These are phyloP conservation scores for Lodderomyces margitis DNA, from an alignment of 1,139 yeast species.

Conservation along the genomic window DNA sequence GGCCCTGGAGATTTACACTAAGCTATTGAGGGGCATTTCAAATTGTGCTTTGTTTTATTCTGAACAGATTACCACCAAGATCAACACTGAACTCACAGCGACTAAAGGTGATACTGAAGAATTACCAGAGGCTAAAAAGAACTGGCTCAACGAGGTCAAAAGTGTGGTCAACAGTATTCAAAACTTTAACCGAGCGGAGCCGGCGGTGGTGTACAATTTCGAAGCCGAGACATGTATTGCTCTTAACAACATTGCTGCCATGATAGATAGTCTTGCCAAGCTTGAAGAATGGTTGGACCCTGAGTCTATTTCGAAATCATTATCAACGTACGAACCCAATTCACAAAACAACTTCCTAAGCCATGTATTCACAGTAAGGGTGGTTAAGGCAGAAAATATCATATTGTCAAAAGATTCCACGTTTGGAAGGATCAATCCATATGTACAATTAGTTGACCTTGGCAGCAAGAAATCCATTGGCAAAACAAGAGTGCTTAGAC, in stretches of 20 bases:
- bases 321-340: conserved; percentile 34
- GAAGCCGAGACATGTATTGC: conserved; percentile 69
- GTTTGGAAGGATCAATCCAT: conserved; percentile 54
- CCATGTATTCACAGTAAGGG: conserved; percentile 64
- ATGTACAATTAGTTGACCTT: conserved; percentile 67
- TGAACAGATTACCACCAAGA: conserved; percentile 40
- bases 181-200: conserved; percentile 23
- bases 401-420: conserved; percentile 32
- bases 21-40: conserved; percentile 59
- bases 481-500: conserved; percentile 64
- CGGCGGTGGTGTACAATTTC: conserved; percentile 61
- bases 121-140: conserved; percentile 14
- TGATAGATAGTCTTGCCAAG: conserved; percentile 55
- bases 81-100: conserved; percentile 46
- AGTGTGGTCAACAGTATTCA: conserved; percentile 49
- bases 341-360: conserved; percentile 34
- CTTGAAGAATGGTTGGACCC: conserved; percentile 65
- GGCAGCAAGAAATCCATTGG: conserved; percentile 58
- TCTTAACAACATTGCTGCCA: conserved; percentile 65
- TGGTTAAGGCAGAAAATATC: conserved; percentile 71
- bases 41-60: conserved; percentile 59
- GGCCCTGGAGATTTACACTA: conserved; percentile 57
- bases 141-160: conserved; percentile 47
- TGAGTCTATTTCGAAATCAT: conserved; percentile 52
- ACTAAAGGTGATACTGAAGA: conserved; percentile 24